Evolutionary conservation across 805 yeast species (phyloP).

Genomic region (Metschnikowia cerradonensis): DNA sequence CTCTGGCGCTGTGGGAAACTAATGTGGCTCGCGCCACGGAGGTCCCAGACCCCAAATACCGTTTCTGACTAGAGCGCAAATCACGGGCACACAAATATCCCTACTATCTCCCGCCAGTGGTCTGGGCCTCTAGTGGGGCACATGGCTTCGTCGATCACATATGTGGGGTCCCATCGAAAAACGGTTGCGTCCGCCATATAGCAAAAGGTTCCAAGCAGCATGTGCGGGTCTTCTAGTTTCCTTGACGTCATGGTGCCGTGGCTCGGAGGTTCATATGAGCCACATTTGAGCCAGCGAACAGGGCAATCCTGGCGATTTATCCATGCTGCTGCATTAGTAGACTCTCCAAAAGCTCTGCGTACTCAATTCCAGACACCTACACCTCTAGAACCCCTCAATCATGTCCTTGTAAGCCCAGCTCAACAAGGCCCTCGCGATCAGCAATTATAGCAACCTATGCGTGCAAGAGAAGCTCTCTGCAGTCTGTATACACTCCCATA

Average conservation of each 20-base stretch:
- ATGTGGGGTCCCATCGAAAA: neutral
- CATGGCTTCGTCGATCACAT: neutral
- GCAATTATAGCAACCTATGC: conserved; percentile 3
- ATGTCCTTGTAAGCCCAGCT: neutral
- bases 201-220: conserved; percentile 2
- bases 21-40: neutral
- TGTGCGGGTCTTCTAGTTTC: neutral
- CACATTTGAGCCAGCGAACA: neutral
- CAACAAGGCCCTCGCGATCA: neutral
- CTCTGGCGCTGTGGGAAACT: neutral
- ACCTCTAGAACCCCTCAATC: neutral
- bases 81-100: neutral
- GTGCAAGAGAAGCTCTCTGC: conserved; percentile 4
- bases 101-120: too few relatives aligned
- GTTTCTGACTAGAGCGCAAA: neutral
- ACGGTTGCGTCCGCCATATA: neutral
- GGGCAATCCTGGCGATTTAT: neutral
- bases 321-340: neutral
- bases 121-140: neutral
- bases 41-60: neutral
- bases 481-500: neutral
- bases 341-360: neutral
- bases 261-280: neutral
- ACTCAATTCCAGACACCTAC: neutral
- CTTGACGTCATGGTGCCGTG: conserved; percentile 4